Conservation (phyloP, 352 stramenopile species). For the Phytopythium sindhum region DNA sequence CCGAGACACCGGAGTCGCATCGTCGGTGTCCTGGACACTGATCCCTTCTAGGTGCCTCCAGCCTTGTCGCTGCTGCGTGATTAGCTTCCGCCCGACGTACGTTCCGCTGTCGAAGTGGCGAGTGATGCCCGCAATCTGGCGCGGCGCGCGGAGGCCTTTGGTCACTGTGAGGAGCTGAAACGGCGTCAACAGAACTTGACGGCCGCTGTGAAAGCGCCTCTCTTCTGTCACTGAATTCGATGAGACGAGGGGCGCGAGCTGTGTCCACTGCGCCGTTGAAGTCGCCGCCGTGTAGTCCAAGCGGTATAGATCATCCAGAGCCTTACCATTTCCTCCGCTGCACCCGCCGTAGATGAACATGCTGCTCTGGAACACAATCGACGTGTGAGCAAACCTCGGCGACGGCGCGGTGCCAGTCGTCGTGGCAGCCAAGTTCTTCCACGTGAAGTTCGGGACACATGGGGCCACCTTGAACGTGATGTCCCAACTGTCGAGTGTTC, state of each 20-base stretch:
- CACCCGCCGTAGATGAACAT: slow-evolving; percentile 73
- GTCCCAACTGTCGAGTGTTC: slow-evolving; percentile 47
- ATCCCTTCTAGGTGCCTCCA: slow-evolving; percentile 22
- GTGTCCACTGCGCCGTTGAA: slow-evolving; percentile 31
- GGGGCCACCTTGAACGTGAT: slow-evolving; percentile 48
- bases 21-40: slow-evolving; percentile 5
- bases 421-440: slow-evolving; percentile 35
- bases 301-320: slow-evolving; percentile 53
- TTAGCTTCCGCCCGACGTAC: slow-evolving; percentile 32
- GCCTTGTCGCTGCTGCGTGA: slow-evolving; percentile 37
- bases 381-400: slow-evolving; percentile 55
- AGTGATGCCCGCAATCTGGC: slow-evolving; percentile 7
- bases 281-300: slow-evolving; percentile 45
- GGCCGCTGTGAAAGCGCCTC: slow-evolving; percentile 12
- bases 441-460: slow-evolving; percentile 53
- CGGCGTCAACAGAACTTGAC: slow-evolving; percentile 23
- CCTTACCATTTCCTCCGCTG: slow-evolving; percentile 21
- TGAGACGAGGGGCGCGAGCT: slow-evolving; percentile 24
- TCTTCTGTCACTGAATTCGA: slow-evolving; percentile 9
- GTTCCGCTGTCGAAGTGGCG: slow-evolving; percentile 27
- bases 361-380: slow-evolving; percentile 47
- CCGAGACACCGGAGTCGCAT: slow-evolving; percentile 13
- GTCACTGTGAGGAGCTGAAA: slow-evolving; percentile 47
- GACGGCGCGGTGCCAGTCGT: slow-evolving; percentile 34
- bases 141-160: slow-evolving; percentile 21